Conservation (phyloP, 768 basidiomycete genomes). For the Paxillus ammoniavirescens region DNA sequence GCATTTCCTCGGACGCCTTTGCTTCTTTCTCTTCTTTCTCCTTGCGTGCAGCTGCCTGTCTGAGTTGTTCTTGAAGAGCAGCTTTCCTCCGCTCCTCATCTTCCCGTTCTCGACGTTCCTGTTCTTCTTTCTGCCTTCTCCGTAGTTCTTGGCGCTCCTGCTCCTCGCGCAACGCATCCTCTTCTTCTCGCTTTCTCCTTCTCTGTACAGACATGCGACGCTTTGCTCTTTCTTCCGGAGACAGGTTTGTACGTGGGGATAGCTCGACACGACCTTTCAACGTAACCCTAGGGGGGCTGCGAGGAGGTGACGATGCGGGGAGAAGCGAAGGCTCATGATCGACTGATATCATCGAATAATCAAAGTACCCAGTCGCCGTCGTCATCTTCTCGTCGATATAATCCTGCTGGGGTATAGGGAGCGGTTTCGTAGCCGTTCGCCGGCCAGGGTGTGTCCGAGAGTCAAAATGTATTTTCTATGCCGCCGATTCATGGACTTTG, state of each 20-base stretch:
- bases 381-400: conserved; percentile 2
- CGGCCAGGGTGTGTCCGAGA: not conserved
- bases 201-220: conserved; percentile 21
- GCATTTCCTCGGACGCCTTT: conserved; percentile 46
- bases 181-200: conserved; percentile 37
- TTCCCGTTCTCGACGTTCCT: conserved; percentile 33
- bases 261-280: conserved; percentile 3
- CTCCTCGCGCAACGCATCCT: conserved; percentile 44
- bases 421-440: conserved; percentile 15
- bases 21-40: conserved; percentile 38
- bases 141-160: conserved; percentile 38
- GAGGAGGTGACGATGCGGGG: conserved; percentile 6
- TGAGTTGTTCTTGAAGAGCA: conserved; percentile 42
- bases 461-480: not conserved
- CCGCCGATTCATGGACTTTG: no score
- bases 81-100: conserved; percentile 41
- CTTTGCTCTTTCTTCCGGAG: conserved; percentile 27
- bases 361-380: not conserved
- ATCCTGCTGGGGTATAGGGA: conserved; percentile 18
- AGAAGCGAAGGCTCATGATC: conserved; percentile 1
- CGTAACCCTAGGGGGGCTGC: not conserved
- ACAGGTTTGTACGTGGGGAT: conserved; percentile 11
- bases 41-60: conserved; percentile 35
- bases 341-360: not conserved
- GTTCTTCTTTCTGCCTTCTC: conserved; percentile 21